Conservation (phyloP, 352 stramenopile genomes). For the Globisporangium radiosum region DNA sequence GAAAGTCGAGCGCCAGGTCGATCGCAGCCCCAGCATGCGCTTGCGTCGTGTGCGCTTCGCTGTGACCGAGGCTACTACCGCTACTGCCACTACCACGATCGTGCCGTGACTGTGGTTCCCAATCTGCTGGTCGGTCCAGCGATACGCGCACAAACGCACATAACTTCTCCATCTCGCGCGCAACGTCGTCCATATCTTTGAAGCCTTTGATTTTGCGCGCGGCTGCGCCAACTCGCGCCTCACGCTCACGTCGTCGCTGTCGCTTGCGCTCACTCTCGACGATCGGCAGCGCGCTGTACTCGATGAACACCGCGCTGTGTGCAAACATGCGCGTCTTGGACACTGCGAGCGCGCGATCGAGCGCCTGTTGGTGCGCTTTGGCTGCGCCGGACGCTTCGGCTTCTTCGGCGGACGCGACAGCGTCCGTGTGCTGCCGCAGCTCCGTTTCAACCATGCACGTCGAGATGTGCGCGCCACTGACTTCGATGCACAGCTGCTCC, state of each 20-base stretch:
- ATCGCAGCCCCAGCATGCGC: conserved; percentile 7
- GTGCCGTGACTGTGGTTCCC: conserved; percentile 11
- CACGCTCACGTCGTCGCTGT: conserved; percentile 10
- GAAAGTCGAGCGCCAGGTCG: conserved; percentile 39
- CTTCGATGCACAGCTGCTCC: conserved; percentile 46
- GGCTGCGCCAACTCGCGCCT: background rate
- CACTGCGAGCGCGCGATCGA: conserved; percentile 15
- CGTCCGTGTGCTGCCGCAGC: conserved; percentile 21
- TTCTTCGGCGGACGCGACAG: conserved; percentile 33
- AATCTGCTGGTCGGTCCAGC: conserved; percentile 28
- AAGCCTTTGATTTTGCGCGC: conserved; percentile 1
- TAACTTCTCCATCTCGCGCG: conserved; percentile 49
- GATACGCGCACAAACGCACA: conserved; percentile 32
- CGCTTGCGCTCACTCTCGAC: conserved; percentile 18
- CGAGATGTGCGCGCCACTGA: conserved; percentile 30
- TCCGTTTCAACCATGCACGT: conserved; percentile 26
- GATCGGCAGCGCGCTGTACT: conserved; percentile 38
- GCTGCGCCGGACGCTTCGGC: conserved; percentile 14
- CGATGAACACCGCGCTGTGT: conserved; percentile 34
- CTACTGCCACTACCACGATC: background rate
- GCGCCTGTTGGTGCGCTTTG: background rate
- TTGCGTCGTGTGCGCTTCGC: background rate
- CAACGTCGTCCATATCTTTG: conserved; percentile 39
- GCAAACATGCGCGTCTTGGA: conserved; percentile 29
- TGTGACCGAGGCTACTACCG: background rate